Evolutionary conservation across 306 rosid species (phyloP), one percentile per base, ranked within the genome.

Genomic region (Luffa acutangula): DNA sequence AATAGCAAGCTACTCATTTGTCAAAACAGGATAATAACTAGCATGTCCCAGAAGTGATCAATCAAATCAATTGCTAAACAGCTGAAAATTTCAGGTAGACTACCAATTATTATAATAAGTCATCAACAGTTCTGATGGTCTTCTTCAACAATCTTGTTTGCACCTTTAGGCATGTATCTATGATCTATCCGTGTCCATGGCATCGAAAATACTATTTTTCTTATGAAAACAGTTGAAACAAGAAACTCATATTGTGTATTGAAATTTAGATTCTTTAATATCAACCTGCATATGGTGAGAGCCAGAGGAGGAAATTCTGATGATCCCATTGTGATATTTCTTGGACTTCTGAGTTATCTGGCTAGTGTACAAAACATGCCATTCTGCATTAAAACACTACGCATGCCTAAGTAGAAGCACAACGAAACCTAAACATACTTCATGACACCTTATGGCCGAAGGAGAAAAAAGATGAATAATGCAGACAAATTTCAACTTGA

Each of bases 301-400:
- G 17, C 86, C 81, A 77, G 79, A 67, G 65, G 60, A 77, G 69
- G 76, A 48, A 77, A 80, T 15, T 80, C 57, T 84, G 76, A 84
- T 78, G 64, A 77, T 59, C 15, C 86, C 86, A 52, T 14, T 67
- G 46, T 84, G 81, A 67, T 76, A 84, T 37, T 60, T 84, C 81
- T 84, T 84, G 69, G 76, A 66, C 81, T 80, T 84, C 34, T 80
- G 86, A 80, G 81, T 77, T 37, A 80, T 80, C 81, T 84, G 84
- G 60, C 70, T 59, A 34, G 82, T 80, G 59, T 80, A 84, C 39
- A 84, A 59, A 51, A 80, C 84, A 70, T 84, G 39, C 86, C 86
- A 84, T 75, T 84, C 86, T 84, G 75, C 79, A 76, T 11, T 62
- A 36, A 58, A 41, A 41, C 48, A 58, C 14, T 10, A 37, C 20